phyloP scores from a whole-genome alignment of 1,284 basidiomycete genomes.

The Grifola frondosa region DNA sequence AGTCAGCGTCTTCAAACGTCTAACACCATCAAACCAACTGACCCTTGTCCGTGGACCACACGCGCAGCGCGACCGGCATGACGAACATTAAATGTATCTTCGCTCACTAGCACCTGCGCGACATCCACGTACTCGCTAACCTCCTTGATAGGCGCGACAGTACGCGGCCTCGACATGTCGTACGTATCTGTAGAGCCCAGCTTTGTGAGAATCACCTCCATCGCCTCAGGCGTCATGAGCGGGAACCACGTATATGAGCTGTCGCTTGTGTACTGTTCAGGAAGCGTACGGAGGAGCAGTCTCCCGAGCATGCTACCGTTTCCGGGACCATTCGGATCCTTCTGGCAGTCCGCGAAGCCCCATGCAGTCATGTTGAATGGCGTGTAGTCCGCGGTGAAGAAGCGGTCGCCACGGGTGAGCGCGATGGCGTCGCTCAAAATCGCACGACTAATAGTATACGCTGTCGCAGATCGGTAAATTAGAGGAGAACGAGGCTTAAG shows the following conservation, averaged over 20 bases:
- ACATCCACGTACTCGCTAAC: constrained; percentile 53
- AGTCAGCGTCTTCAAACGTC: neutral
- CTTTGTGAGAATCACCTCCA: constrained; percentile 58
- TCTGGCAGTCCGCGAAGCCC: constrained; percentile 79
- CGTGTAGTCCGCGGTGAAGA: constrained; percentile 82
- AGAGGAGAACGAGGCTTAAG: neutral
- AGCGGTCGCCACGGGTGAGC: constrained; percentile 80
- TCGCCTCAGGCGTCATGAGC: constrained; percentile 71
- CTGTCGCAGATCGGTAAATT: constrained; percentile 31
- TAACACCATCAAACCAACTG: constrained; percentile 14
- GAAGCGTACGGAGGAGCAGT: constrained; percentile 72
- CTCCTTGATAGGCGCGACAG: constrained; percentile 24
- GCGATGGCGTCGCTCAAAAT: constrained; percentile 89
- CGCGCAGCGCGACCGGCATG: constrained; percentile 48
- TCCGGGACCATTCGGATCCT: constrained; percentile 63
- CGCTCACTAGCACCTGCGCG: constrained; percentile 49
- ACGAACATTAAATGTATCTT: constrained; percentile 45
- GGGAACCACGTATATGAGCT: constrained; percentile 86
- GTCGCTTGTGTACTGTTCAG: constrained; percentile 65
- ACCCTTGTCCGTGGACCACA: constrained; percentile 62
- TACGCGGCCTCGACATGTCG: constrained; percentile 46
- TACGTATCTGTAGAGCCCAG: constrained; percentile 55
- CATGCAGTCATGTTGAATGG: constrained; percentile 79
- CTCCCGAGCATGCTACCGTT: constrained; percentile 76
- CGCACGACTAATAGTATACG: constrained; percentile 83